Evolutionary conservation across 2,329 filamentous ascomycete species (phyloP), one percentile per base, ranked within the genome.

Genomic region (Hypoxylon sp.): DNA sequence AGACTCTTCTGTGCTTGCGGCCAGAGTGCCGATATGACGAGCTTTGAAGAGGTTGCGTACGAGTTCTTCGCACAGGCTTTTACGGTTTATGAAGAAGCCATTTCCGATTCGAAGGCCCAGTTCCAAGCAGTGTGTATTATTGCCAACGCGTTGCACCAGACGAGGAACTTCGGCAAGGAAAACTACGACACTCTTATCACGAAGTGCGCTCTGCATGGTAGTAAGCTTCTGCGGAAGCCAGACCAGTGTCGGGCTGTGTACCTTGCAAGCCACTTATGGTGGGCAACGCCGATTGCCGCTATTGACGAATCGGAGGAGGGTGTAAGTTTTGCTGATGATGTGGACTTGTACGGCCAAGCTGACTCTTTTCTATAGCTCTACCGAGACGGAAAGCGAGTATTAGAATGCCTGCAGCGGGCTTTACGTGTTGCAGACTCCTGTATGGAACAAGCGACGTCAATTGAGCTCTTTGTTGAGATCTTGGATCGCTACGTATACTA

Each of bases 171-270:
- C 77, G 90, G 92, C 67, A 94, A 95, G 78, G 96, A 99, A 80
- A 99, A 98, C 76, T 99, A 98, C 79, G 96, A 99, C 78, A 99
- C 96, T 0, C 84, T 99, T 32, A 99, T 99, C 76, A 99, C 96
- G 8, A 99, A 99, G 80, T 96, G 93, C 71, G 95, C 96, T 2
- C 86, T 98, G 71, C 96, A 99, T 76, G 95, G 96, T 16, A 97
- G 94, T 81, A 99, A 98, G 78, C 83, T 99, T 70, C 85, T 99
- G 72, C 95, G 97, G 80, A 99, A 99, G 81, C 96, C 96, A 1
- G 96, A 99, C 77, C 96, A 99, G 80, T 99, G 96, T 78, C 89
- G 96, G 22, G 96, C 96, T 0, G 96, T 99, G 9, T 99, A 98
- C 75, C 82, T 99, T 71, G 96, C 96, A 2, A 97, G 94, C 77